Conservation (phyloP, 768 basidiomycete species). For the Naganishia onofrii region DNA sequence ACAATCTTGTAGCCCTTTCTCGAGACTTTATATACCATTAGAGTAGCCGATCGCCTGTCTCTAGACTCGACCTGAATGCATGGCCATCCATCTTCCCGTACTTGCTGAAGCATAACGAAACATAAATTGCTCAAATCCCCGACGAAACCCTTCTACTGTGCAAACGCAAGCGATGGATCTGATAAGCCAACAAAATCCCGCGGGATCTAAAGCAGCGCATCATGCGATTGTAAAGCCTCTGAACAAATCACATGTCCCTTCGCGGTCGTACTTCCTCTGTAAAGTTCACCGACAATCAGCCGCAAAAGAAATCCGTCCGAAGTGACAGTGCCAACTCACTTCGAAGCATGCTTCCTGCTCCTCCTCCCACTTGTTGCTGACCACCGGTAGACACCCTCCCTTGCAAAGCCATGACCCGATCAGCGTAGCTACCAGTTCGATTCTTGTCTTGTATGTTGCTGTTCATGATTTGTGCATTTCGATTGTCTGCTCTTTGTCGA, state of each 20-base stretch:
- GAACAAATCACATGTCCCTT: slow-evolving; percentile 1
- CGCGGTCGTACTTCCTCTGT: slow-evolving; percentile 10
- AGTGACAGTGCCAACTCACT: not conserved
- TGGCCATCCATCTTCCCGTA: too few relatives aligned
- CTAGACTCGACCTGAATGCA: too few relatives aligned
- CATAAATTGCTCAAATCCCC: too few relatives aligned
- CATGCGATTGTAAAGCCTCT: too few relatives aligned
- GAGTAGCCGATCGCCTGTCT: too few relatives aligned
- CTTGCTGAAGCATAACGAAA: too few relatives aligned
- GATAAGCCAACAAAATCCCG: too few relatives aligned
- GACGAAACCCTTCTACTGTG: too few relatives aligned
- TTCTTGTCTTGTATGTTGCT: not conserved
- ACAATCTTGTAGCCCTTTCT: not conserved
- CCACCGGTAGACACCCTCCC: not conserved
- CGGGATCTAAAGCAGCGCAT: too few relatives aligned
- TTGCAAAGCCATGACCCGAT: slow-evolving; percentile 19
- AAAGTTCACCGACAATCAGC: not conserved
- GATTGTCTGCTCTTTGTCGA: not conserved
- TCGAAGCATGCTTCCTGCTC: slow-evolving; percentile 1
- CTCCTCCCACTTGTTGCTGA: not conserved
- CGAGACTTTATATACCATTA: too few relatives aligned
- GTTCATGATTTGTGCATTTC: not conserved
- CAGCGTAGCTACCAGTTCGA: slow-evolving; percentile 4
- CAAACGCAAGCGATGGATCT: too few relatives aligned
- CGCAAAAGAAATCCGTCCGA: too few relatives aligned